Evolutionary conservation across 768 basidiomycete species (phyloP).

Genomic region (Tylopilus rubrobrunneus): DNA sequence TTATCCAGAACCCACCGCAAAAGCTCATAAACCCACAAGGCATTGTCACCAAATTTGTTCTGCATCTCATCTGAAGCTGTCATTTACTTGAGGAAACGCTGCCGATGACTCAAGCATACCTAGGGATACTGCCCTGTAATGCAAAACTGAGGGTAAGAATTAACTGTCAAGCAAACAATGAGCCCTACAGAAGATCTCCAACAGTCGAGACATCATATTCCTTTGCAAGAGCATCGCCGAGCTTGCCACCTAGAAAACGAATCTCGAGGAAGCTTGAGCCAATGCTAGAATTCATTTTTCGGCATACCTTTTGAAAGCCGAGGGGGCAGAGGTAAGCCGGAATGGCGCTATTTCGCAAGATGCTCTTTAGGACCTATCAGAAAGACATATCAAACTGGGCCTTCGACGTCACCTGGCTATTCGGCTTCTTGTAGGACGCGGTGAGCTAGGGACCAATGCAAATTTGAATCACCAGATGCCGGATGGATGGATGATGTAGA

Average conservation of each 20-base stretch:
- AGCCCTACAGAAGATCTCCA: conserved; percentile 79
- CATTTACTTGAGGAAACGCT: conserved; percentile 3
- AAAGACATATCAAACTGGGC: neutral
- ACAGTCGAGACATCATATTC: conserved; percentile 90
- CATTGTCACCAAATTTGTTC: conserved; percentile 73
- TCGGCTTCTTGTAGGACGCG: conserved; percentile 90
- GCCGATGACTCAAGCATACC: conserved; percentile 36
- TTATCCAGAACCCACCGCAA: conserved; percentile 53
- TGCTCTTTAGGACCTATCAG: conserved; percentile 49
- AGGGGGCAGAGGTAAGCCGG: conserved; percentile 81
- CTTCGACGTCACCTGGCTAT: conserved; percentile 59
- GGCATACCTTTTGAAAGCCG: conserved; percentile 76
- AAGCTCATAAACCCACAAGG: conserved; percentile 91
- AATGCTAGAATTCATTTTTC: neutral
- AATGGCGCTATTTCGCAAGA: conserved; percentile 79
- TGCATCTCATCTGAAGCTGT: conserved; percentile 65
- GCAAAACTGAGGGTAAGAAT: conserved; percentile 4
- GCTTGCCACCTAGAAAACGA: conserved; percentile 90
- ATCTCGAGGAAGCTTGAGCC: conserved; percentile 50
- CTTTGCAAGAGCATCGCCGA: conserved; percentile 81
- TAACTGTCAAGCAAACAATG: neutral
- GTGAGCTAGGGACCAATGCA: conserved; percentile 51
- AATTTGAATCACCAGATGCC: neutral
- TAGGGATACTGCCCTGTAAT: conserved; percentile 50
- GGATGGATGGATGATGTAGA: neutral